These are phyloP conservation scores for Aspergillus chevalieri DNA, from an alignment of 2,329 filamentous ascomycete genomes.

Conservation along the genomic window DNA sequence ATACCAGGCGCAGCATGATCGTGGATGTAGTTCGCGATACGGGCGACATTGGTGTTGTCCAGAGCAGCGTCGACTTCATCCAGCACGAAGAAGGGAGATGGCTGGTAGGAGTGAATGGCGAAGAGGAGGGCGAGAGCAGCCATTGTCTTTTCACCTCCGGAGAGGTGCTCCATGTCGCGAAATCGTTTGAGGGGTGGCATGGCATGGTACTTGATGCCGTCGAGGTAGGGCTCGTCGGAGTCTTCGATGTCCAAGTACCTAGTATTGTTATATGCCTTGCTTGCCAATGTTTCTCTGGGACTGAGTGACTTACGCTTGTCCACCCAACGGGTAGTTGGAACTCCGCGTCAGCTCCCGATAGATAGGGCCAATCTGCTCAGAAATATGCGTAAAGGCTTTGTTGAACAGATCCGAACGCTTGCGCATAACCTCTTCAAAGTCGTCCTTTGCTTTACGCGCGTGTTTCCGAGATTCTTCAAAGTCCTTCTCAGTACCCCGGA, in stretches of 20 bases:
- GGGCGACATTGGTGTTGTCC: constrained; percentile 95
- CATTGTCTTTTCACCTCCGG: constrained; percentile 98
- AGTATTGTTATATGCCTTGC: constrained; percentile 5
- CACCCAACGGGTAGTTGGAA: constrained; percentile 86
- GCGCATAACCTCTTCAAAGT: constrained; percentile 74
- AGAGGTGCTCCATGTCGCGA: constrained; percentile 97
- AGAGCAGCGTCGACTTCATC: constrained; percentile 97
- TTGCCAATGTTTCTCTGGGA: too few species aligned
- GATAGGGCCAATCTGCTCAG: constrained; percentile 85
- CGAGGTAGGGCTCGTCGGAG: constrained; percentile 90
- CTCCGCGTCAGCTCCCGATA: constrained; percentile 94
- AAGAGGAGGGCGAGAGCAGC: constrained; percentile 93
- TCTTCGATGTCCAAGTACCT: constrained; percentile 89
- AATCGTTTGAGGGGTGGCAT: constrained; percentile 98
- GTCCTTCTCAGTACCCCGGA: constrained; percentile 78
- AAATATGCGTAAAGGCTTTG: constrained; percentile 90
- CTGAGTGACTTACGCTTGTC: constrained; percentile 49
- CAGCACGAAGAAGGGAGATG: constrained; percentile 92
- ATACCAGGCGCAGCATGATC: constrained; percentile 93
- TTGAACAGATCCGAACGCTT: constrained; percentile 87
- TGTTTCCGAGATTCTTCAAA: constrained; percentile 76
- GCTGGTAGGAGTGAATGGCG: constrained; percentile 93
- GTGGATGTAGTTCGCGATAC: constrained; percentile 92
- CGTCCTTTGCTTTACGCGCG: constrained; percentile 69
- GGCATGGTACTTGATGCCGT: constrained; percentile 95